Conservation (phyloP, 129 eudicot species). For the Glebionis coronaria region DNA sequence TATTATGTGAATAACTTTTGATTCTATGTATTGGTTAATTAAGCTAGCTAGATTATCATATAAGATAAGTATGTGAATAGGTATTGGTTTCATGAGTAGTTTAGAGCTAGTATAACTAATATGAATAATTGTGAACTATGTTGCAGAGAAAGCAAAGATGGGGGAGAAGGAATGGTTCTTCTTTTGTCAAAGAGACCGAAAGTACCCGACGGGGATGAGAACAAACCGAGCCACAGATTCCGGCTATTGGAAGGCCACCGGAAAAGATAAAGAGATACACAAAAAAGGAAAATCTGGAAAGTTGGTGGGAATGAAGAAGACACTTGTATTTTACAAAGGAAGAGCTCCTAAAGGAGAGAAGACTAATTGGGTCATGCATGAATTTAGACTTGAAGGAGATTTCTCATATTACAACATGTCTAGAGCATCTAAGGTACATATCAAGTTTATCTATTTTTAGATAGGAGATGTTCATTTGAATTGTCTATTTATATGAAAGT, state of each 20-base stretch:
- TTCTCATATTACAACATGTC: slow-evolving; percentile 70
- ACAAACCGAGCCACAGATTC: slow-evolving; percentile 83
- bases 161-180: slow-evolving; percentile 84
- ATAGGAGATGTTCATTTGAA: not conserved
- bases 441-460: slow-evolving; percentile 10
- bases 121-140: slow-evolving; percentile 14
- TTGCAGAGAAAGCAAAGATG: slow-evolving; percentile 85
- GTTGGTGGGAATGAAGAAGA: slow-evolving; percentile 86
- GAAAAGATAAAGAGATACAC: slow-evolving; percentile 78
- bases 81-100: no score
- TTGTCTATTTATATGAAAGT: not conserved
- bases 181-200: slow-evolving; percentile 70
- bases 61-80: no score
- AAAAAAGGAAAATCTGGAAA: slow-evolving; percentile 33
- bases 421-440: slow-evolving; percentile 58
- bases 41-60: not conserved
- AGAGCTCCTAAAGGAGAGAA: slow-evolving; percentile 91
- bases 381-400: slow-evolving; percentile 75
- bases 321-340: slow-evolving; percentile 89
- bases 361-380: slow-evolving; percentile 92
- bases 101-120: not conserved
- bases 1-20: not conserved
- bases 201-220: slow-evolving; percentile 91
- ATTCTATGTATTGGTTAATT: not conserved
- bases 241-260: slow-evolving; percentile 93